These are phyloP conservation scores for Talaromyces wortmannii DNA, from an alignment of 495 filamentous ascomycete species.

Conservation along the genomic window DNA sequence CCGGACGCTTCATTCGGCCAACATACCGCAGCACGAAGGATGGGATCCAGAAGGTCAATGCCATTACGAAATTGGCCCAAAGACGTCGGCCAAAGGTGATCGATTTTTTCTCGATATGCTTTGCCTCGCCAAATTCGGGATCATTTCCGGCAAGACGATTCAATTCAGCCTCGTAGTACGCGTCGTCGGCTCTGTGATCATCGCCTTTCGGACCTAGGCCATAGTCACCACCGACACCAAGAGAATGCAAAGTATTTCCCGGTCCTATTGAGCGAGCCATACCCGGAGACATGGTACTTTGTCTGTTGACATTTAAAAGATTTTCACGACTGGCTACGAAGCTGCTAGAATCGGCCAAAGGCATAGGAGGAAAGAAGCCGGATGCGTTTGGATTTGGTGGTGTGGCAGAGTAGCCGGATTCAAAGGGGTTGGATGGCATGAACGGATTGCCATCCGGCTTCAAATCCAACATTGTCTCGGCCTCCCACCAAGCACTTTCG, in stretches of 20 bases:
- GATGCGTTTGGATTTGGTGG: slow-evolving; percentile 45
- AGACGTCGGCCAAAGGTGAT: slow-evolving; percentile 56
- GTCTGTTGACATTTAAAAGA: slow-evolving; percentile 60
- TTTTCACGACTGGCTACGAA: slow-evolving; percentile 65
- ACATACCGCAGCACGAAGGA: slow-evolving; percentile 73
- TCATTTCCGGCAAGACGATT: slow-evolving; percentile 33
- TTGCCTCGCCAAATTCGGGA: slow-evolving; percentile 66
- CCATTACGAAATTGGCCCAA: slow-evolving; percentile 82
- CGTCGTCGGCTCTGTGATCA: slow-evolving; percentile 58
- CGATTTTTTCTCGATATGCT: slow-evolving; percentile 65
- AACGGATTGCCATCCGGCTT: slow-evolving; percentile 48
- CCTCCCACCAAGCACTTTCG: slow-evolving; percentile 94
- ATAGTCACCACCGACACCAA: slow-evolving; percentile 65
- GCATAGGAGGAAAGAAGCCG: slow-evolving; percentile 63
- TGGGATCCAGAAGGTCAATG: slow-evolving; percentile 89
- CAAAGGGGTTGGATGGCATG: slow-evolving; percentile 37
- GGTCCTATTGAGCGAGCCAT: slow-evolving; percentile 69
- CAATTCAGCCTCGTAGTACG: slow-evolving; percentile 55
- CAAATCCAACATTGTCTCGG: slow-evolving; percentile 90
- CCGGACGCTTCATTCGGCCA: slow-evolving; percentile 94
- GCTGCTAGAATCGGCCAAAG: slow-evolving; percentile 51
- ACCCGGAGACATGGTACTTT: slow-evolving; percentile 31
- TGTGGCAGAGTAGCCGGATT: slow-evolving; percentile 55
- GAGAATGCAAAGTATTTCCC: slow-evolving; percentile 42
- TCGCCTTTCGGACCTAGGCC: slow-evolving; percentile 85